Evolutionary conservation across 78 protist species (phyloP).

Genomic region (Pelomyxa schiedti): DNA sequence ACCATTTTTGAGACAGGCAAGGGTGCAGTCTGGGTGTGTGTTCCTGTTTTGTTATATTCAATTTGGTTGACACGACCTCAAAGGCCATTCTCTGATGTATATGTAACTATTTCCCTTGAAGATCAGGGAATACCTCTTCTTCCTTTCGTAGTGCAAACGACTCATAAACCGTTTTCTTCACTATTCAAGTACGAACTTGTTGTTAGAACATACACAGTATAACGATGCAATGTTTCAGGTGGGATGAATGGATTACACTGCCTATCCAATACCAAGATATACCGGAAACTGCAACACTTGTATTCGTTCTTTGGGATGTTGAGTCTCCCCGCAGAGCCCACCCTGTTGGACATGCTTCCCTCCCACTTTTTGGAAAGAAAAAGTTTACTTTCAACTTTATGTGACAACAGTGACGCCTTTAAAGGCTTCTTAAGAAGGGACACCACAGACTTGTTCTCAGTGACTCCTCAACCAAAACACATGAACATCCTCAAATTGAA

Average conservation of each 20-base stretch:
- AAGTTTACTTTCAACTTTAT: no score
- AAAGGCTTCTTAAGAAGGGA: not conserved
- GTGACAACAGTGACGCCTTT: no score
- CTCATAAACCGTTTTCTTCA: not conserved
- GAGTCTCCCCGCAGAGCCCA: constrained; percentile 18
- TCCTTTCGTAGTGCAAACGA: not conserved
- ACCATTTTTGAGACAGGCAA: no score
- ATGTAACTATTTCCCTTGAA: not conserved
- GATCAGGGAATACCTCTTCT: not conserved
- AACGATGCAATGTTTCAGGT: not conserved
- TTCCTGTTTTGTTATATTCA: no score
- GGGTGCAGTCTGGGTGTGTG: no score
- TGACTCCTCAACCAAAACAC: no score
- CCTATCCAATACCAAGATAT: constrained; percentile 47
- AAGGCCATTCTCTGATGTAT: not conserved
- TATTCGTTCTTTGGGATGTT: constrained; percentile 44
- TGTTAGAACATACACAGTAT: not conserved
- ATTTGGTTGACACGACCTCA: no score
- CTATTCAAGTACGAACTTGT: not conserved
- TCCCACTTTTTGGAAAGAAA: constrained; percentile 30
- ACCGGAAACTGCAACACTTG: constrained; percentile 35
- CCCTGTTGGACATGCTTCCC: constrained; percentile 37
- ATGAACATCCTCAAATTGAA: no score
- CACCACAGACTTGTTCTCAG: not conserved
- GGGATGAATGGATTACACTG: constrained; percentile 27